Conservation (phyloP, 805 yeast genomes). For the Ogataea angusta region DNA sequence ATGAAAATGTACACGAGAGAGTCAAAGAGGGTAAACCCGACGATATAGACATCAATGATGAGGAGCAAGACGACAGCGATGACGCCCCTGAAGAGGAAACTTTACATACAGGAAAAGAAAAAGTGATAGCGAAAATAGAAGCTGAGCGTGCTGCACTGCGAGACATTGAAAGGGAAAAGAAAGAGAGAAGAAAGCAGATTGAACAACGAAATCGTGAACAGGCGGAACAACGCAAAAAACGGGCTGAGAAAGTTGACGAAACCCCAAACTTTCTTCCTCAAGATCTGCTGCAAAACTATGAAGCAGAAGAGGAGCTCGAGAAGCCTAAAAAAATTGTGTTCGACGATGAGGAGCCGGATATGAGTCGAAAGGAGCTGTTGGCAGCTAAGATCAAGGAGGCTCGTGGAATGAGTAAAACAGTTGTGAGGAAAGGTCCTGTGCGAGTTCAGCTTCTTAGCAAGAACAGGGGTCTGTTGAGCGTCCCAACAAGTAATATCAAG, state of each 20-base stretch:
- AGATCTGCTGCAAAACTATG: conserved; percentile 35
- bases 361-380: conserved; percentile 12
- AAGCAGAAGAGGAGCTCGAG: conserved; percentile 11
- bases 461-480: conserved; percentile 17
- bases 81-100: conserved; percentile 53
- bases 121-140: conserved; percentile 12
- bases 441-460: conserved; percentile 34
- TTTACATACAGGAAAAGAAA: conserved; percentile 15
- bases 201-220: conserved; percentile 36
- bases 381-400: conserved; percentile 30
- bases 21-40: conserved; percentile 6
- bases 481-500: conserved; percentile 22
- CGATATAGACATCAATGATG: background rate
- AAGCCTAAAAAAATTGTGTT: conserved; percentile 35
- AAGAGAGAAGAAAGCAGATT: conserved; percentile 31
- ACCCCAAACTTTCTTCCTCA: conserved; percentile 38
- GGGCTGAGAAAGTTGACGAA: conserved; percentile 17
- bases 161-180: conserved; percentile 27
- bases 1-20: conserved; percentile 10
- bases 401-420: conserved; percentile 29
- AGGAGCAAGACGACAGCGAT: conserved; percentile 27
- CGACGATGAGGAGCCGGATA: conserved; percentile 21
- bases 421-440: conserved; percentile 39
- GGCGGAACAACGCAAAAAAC: conserved; percentile 17
- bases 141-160: conserved; percentile 25